These are phyloP conservation scores for Manihot esculenta DNA, from an alignment of 441 rosid species.

Conservation along the genomic window DNA sequence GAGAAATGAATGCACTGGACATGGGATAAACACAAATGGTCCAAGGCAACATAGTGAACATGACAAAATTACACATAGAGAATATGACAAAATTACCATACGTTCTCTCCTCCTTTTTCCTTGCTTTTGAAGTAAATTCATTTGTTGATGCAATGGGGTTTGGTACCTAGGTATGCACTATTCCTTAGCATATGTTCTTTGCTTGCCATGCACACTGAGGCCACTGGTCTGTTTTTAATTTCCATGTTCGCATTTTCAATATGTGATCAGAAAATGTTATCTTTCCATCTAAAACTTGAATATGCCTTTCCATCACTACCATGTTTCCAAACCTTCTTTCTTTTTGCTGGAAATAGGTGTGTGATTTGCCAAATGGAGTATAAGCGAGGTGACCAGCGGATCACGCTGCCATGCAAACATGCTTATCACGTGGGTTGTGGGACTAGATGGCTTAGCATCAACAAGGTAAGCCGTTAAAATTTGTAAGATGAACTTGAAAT, in stretches of 20 bases:
- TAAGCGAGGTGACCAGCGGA: slow-evolving; percentile 55
- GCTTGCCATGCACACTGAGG: neutral
- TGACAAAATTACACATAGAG: too few relatives aligned
- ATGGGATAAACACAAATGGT: too few relatives aligned
- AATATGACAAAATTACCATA: too few relatives aligned
- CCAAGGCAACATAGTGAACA: too few relatives aligned
- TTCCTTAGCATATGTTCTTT: neutral
- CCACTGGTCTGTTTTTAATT: neutral
- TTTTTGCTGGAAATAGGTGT: slow-evolving; percentile 44
- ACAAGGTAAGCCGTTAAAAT: slow-evolving; percentile 44
- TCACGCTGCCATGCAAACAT: slow-evolving; percentile 71
- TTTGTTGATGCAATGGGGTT: neutral
- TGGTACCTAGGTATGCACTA: neutral
- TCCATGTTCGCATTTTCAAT: neutral
- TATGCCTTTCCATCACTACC: neutral
- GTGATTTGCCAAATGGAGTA: slow-evolving; percentile 87
- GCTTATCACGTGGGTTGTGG: slow-evolving; percentile 61
- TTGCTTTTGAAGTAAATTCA: neutral
- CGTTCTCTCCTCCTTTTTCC: too few relatives aligned
- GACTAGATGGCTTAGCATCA: slow-evolving; percentile 71
- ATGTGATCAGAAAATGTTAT: neutral
- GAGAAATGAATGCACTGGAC: too few relatives aligned
- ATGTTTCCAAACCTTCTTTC: slow-evolving; percentile 11
- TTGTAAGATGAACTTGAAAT: neutral
- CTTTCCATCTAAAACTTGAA: neutral